phyloP scores from a whole-genome alignment of 169 alveolate species.

The Eimeria praecox region DNA sequence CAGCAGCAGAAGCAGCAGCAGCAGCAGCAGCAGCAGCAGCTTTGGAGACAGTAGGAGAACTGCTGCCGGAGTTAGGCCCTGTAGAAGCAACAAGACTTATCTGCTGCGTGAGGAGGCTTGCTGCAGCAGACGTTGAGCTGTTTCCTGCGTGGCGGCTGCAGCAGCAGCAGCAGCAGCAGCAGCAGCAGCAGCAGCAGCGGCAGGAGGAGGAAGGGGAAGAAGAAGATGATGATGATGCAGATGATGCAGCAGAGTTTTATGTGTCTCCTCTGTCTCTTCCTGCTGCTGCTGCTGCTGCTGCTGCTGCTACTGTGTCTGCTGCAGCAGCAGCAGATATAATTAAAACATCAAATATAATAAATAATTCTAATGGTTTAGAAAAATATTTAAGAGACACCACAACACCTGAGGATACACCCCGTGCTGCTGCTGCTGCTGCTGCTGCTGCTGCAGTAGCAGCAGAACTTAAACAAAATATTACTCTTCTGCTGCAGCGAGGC shows the following conservation, averaged over 20 bases:
- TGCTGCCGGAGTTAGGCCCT: slow-evolving; percentile 32
- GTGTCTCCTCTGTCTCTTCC: neutral
- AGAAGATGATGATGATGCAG: neutral
- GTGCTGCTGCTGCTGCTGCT: neutral
- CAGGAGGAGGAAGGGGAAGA: neutral
- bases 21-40: slow-evolving; percentile 30
- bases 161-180: slow-evolving; percentile 56
- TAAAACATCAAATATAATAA: neutral
- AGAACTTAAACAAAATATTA: slow-evolving; percentile 12
- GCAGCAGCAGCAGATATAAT: neutral
- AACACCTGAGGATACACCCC: neutral
- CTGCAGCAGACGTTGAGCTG: slow-evolving; percentile 35
- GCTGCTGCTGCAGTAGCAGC: neutral
- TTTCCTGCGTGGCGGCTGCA: slow-evolving; percentile 1
- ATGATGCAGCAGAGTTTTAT: neutral
- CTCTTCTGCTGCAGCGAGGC: slow-evolving; percentile 27
- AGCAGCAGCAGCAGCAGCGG: neutral
- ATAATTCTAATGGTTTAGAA: neutral
- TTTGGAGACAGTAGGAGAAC: neutral
- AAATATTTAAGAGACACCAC: neutral
- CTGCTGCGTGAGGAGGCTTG: slow-evolving; percentile 40
- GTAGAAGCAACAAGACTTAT: slow-evolving; percentile 14
- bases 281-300: neutral
- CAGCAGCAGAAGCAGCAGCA: slow-evolving; percentile 11
- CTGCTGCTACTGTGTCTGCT: neutral